phyloP scores from a whole-genome alignment of 164 flowering plant species.

The Berberis thunbergii region DNA sequence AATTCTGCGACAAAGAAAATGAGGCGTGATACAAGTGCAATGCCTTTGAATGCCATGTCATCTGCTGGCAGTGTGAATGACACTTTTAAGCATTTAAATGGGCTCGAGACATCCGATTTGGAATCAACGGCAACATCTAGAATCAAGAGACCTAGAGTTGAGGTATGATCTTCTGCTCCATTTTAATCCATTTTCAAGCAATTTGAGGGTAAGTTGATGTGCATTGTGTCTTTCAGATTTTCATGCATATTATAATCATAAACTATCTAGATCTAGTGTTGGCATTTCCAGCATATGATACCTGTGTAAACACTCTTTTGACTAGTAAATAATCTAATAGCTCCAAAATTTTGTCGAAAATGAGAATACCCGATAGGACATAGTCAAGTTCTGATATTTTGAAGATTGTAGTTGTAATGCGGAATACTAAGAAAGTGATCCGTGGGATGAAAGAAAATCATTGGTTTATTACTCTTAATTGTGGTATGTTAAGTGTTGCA shows the following conservation, averaged over 20 bases:
- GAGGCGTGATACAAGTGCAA: conserved; percentile 72
- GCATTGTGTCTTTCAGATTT: background rate
- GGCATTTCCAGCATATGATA: too few relatives aligned
- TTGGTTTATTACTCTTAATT: too few relatives aligned
- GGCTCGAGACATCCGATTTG: conserved; percentile 54
- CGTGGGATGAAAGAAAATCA: too few relatives aligned
- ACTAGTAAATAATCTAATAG: background rate
- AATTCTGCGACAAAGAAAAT: conserved; percentile 52
- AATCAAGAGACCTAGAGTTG: conserved; percentile 50
- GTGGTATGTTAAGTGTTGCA: too few relatives aligned
- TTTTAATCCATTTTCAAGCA: background rate
- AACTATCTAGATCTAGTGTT: background rate
- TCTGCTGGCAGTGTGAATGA: conserved; percentile 61
- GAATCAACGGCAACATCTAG: conserved; percentile 85
- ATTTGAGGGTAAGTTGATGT: background rate
- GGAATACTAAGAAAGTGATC: background rate
- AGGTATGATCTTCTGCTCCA: conserved; percentile 33
- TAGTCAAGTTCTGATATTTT: background rate
- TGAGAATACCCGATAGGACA: background rate
- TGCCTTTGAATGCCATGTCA: conserved; percentile 62
- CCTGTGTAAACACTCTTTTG: background rate
- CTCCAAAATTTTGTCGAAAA: background rate
- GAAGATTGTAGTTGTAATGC: too few relatives aligned
- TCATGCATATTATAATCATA: background rate
- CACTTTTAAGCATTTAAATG: conserved; percentile 38